A percentile compares a stretch with the other conserved stretches of the same genome.
Evolutionary conservation across 1,284 basidiomycete genomes (phyloP).

Genomic region (Cutaneotrichosporon sp.): DNA sequence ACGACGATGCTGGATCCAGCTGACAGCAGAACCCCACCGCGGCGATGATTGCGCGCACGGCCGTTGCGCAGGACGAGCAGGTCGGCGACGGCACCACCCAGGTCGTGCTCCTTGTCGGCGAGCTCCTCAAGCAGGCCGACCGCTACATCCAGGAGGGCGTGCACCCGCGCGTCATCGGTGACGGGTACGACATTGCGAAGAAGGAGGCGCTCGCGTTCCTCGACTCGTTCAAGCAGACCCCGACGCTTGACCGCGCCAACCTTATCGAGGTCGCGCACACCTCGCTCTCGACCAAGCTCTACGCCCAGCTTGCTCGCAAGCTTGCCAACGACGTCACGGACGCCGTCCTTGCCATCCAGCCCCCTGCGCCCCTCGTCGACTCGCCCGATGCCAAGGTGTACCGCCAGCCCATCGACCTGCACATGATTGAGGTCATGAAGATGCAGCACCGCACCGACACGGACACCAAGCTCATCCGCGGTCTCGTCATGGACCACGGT

Average conservation of each 20-base stretch:
- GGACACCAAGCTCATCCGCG: slow-evolving; percentile 95
- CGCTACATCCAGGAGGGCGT: slow-evolving; percentile 98
- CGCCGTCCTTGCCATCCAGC: slow-evolving; percentile 87
- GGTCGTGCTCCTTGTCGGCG: slow-evolving; percentile 95
- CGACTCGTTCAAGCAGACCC: slow-evolving; percentile 78
- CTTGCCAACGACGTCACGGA: slow-evolving; percentile 93
- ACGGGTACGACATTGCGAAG: slow-evolving; percentile 97
- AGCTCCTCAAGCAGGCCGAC: slow-evolving; percentile 96
- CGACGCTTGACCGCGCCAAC: slow-evolving; percentile 77
- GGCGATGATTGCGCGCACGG: slow-evolving; percentile 98
- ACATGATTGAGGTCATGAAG: slow-evolving; percentile 99
- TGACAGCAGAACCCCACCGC: slow-evolving; percentile 82
- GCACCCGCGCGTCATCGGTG: slow-evolving; percentile 92
- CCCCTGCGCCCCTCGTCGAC: slow-evolving; percentile 61
- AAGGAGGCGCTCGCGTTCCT: slow-evolving; percentile 88
- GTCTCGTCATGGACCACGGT: slow-evolving; percentile 87
- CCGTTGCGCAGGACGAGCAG: slow-evolving; percentile 98
- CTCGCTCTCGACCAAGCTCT: slow-evolving; percentile 92
- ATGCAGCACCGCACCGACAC: slow-evolving; percentile 99
- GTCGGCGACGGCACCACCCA: slow-evolving; percentile 98
- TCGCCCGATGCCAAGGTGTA: slow-evolving; percentile 67
- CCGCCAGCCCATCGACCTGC: slow-evolving; percentile 90
- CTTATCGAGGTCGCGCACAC: slow-evolving; percentile 92
- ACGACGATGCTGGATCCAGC: too few species aligned
- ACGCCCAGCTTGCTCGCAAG: slow-evolving; percentile 77